A percentile compares a stretch with the other conserved stretches of the same genome.
These are phyloP conservation scores for Pseudogymnoascus sp. DNA, from an alignment of 2,329 filamentous ascomycete species.

Conservation along the genomic window DNA sequence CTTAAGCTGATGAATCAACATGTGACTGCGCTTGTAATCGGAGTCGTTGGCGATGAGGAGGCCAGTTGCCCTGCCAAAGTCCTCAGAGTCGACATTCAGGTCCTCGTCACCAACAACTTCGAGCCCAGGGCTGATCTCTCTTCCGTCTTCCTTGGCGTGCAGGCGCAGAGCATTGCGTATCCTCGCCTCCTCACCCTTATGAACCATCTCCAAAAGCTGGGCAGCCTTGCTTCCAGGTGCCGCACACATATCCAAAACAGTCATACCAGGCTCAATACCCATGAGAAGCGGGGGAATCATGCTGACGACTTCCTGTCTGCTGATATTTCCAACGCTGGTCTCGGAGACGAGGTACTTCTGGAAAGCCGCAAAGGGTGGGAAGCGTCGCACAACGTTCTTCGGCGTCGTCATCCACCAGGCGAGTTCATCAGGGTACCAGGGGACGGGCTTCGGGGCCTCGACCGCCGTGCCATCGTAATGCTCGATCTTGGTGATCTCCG, in stretches of 20 bases:
- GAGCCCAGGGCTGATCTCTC: constrained; percentile 42
- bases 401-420: constrained; percentile 98
- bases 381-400: constrained; percentile 90
- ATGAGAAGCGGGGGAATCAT: constrained; percentile 97
- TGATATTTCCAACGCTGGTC: constrained; percentile 95
- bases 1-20: constrained; percentile 97
- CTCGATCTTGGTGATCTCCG: constrained; percentile 77
- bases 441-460: constrained; percentile 70
- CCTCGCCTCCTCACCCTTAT: constrained; percentile 82
- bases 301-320: constrained; percentile 92
- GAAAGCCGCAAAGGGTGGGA: constrained; percentile 87
- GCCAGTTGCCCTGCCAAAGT: constrained; percentile 82
- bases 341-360: constrained; percentile 97
- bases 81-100: constrained; percentile 52
- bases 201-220: constrained; percentile 90
- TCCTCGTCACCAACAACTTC: constrained; percentile 36
- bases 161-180: constrained; percentile 63
- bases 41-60: constrained; percentile 91
- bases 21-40: constrained; percentile 93
- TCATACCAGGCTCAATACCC: constrained; percentile 85
- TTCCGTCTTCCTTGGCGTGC: constrained; percentile 53
- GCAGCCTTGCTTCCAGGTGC: constrained; percentile 96
- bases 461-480: constrained; percentile 75
- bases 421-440: constrained; percentile 90
- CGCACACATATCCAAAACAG: constrained; percentile 89